Percentiles rank a stretch among this genome's conserved stretches.
Evolutionary conservation across 2,329 filamentous ascomycete species (phyloP).

Genomic region (Trichophyton schoenleinii): DNA sequence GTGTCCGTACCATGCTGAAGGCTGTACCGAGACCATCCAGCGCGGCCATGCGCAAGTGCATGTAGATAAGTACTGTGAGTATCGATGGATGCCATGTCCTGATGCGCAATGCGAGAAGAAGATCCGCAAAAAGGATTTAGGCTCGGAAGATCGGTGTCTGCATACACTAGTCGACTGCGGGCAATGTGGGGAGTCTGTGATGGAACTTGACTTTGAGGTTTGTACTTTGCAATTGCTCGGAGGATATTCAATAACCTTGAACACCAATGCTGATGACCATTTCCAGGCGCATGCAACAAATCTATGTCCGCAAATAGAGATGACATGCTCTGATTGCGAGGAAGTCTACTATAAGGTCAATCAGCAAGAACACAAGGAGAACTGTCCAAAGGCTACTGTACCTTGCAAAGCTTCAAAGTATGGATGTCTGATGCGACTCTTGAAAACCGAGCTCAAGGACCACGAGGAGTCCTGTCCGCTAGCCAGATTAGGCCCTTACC

Average conservation of each 20-base stretch:
- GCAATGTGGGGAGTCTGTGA: conserved; percentile 41
- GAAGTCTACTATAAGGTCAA: conserved; percentile 22
- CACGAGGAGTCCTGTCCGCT: conserved; percentile 41
- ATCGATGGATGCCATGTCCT: conserved; percentile 42
- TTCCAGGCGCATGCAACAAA: conserved; percentile 27
- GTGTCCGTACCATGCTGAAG: conserved; percentile 44
- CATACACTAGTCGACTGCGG: conserved; percentile 43
- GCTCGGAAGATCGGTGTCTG: conserved; percentile 38
- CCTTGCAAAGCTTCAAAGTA: conserved; percentile 30
- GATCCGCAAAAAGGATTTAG: conserved; percentile 44
- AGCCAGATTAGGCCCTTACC: conserved; percentile 34
- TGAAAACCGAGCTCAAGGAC: conserved; percentile 26
- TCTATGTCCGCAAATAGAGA: conserved; percentile 26
- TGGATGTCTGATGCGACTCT: conserved; percentile 31
- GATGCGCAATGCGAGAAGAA: conserved; percentile 38
- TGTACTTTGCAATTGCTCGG: conserved; percentile 3
- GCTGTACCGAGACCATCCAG: conserved; percentile 42
- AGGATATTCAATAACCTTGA: neutral
- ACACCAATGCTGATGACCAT: neutral
- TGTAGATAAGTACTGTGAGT: conserved; percentile 48
- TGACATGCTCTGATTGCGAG: conserved; percentile 28
- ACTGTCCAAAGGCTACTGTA: conserved; percentile 26
- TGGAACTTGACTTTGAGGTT: conserved; percentile 44
- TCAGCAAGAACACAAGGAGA: conserved; percentile 26
- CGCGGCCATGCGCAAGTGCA: conserved; percentile 47